phyloP scores from a whole-genome alignment of 1,284 basidiomycete genomes.

The Phellinidium pouzarii region DNA sequence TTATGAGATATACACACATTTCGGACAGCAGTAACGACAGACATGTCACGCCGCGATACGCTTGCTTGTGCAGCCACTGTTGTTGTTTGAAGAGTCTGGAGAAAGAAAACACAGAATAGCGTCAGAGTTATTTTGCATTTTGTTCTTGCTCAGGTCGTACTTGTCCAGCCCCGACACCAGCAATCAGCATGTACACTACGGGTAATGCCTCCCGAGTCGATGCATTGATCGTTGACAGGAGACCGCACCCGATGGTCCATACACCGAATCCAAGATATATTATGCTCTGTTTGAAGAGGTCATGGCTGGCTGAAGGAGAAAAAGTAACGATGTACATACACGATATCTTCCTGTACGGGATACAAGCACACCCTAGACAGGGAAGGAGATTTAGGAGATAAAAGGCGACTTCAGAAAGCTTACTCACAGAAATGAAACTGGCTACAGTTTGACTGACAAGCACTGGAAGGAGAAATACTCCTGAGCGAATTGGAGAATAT shows the following conservation, averaged over 20 bases:
- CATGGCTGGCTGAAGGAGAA: background rate
- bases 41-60: conserved; percentile 15
- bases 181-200: conserved; percentile 16
- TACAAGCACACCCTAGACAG: conserved; percentile 10
- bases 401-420: background rate
- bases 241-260: conserved; percentile 17
- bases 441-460: conserved; percentile 16
- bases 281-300: conserved; percentile 1
- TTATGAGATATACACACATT: conserved; percentile 8
- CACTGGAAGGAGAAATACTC: conserved; percentile 15
- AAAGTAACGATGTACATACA: background rate
- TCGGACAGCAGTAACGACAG: conserved; percentile 17
- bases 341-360: conserved; percentile 15
- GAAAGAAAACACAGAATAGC: background rate
- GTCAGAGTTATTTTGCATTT: background rate
- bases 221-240: conserved; percentile 13
- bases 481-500: conserved; percentile 12
- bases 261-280: conserved; percentile 15
- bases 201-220: background rate
- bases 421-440: conserved; percentile 14
- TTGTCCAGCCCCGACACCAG: conserved; percentile 16
- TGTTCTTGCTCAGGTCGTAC: background rate
- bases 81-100: conserved; percentile 16
- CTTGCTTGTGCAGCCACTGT: conserved; percentile 18
- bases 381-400: background rate